A percentile compares a stretch with the other conserved stretches of the same genome.
Evolutionary conservation across 345 rosid genomes (phyloP).

Genomic region (Laguncularia racemosa): DNA sequence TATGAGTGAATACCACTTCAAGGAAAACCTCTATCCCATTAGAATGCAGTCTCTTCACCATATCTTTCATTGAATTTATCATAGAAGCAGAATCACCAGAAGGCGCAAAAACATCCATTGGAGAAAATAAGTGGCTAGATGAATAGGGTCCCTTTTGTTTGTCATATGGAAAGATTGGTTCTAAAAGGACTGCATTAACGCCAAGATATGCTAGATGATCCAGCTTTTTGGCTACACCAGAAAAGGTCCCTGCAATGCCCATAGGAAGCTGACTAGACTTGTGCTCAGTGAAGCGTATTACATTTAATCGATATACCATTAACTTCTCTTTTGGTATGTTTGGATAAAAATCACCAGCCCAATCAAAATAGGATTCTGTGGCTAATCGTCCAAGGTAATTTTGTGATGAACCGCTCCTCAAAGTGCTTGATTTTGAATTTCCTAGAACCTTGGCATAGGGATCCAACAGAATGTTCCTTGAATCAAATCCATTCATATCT

Average conservation of each 20-base stretch:
- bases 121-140: constrained; percentile 80
- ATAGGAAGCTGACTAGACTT: constrained; percentile 55
- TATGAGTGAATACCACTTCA: constrained; percentile 82
- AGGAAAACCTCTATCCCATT: constrained; percentile 71
- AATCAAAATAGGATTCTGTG: constrained; percentile 61
- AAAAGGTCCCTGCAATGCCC: constrained; percentile 67
- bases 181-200: constrained; percentile 70
- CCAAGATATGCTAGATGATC: constrained; percentile 71
- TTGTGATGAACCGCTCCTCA: constrained; percentile 16
- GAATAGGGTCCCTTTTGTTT: constrained; percentile 70
- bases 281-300: constrained; percentile 57
- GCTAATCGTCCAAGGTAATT: constrained; percentile 47
- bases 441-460: constrained; percentile 63
- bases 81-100: constrained; percentile 38
- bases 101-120: constrained; percentile 44
- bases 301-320: constrained; percentile 67
- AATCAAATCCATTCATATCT: constrained; percentile 12
- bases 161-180: constrained; percentile 70
- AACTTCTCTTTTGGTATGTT: constrained; percentile 59
- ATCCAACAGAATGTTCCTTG: constrained; percentile 47
- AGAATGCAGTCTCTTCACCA: constrained; percentile 80
- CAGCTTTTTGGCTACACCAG: constrained; percentile 63
- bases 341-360: constrained; percentile 59
- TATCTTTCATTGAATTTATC: constrained; percentile 70
- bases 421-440: constrained; percentile 20